A percentile compares a stretch with the other conserved stretches of the same genome.
phyloP scores from a whole-genome alignment of 306 rosid genomes.

The Astragalus glycyphyllos region DNA sequence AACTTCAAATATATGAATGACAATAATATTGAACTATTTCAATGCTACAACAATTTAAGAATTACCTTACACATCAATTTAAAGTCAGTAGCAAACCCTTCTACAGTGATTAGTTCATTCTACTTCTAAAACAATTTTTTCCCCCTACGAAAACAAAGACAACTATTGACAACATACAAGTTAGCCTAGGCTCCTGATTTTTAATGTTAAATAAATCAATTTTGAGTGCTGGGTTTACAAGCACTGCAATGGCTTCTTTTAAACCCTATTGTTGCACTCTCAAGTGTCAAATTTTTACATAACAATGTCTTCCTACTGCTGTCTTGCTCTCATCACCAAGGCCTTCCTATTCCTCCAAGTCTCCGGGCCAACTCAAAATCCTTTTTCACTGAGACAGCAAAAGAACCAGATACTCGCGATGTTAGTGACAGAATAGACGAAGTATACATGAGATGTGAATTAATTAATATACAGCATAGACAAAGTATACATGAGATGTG shows the following conservation, averaged over 20 bases:
- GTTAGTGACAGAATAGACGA: background rate
- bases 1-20: slow-evolving; percentile 19
- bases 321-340: slow-evolving; percentile 65
- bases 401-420: slow-evolving; percentile 28
- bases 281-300: slow-evolving; percentile 13
- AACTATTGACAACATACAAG: slow-evolving; percentile 21
- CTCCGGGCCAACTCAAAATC: slow-evolving; percentile 93
- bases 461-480: slow-evolving; percentile 10
- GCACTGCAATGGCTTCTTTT: slow-evolving; percentile 21
- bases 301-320: background rate
- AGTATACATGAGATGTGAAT: slow-evolving; percentile 9
- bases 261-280: background rate
- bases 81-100: slow-evolving; percentile 14
- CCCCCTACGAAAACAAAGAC: slow-evolving; percentile 17
- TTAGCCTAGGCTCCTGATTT: slow-evolving; percentile 35
- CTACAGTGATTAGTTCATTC: background rate
- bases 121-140: slow-evolving; percentile 34
- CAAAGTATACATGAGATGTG: slow-evolving; percentile 9
- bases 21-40: slow-evolving; percentile 21
- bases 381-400: slow-evolving; percentile 70
- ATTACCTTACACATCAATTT: slow-evolving; percentile 8
- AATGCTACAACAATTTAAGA: slow-evolving; percentile 22
- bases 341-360: slow-evolving; percentile 70
- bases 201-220: slow-evolving; percentile 30
- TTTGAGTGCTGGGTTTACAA: slow-evolving; percentile 28